Conservation (phyloP, 148 eudicot genomes). For the Rhododendron henanense region DNA sequence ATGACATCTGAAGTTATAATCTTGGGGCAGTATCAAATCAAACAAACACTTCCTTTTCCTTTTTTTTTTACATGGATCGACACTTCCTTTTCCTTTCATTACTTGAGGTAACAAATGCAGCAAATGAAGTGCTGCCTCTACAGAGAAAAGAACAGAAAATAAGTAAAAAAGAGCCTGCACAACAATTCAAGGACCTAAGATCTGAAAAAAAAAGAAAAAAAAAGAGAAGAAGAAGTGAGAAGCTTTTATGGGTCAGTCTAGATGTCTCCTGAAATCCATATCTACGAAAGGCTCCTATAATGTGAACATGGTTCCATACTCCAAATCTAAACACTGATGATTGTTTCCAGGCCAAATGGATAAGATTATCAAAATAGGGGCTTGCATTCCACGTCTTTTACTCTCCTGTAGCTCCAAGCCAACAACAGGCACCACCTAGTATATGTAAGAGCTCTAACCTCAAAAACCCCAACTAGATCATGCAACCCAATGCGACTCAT, state of each 20-base stretch:
- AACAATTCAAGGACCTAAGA: background rate
- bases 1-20: background rate
- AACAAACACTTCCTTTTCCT: no score
- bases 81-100: background rate
- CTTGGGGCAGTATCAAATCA: background rate
- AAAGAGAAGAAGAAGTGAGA: background rate
- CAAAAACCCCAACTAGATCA: background rate
- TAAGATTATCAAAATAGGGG: background rate
- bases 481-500: background rate
- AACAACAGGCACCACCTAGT: background rate
- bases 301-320: background rate
- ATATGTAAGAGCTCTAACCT: background rate
- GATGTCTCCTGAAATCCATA: background rate
- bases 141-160: background rate
- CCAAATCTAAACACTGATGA: background rate
- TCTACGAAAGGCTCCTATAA: background rate
- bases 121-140: background rate
- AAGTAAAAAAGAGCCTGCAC: background rate
- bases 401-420: background rate
- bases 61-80: no score
- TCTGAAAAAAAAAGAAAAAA: no score
- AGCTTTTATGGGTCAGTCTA: background rate
- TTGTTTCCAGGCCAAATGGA: background rate
- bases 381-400: background rate
- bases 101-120: background rate